phyloP scores from a whole-genome alignment of 805 yeast genomes.

The Candida argentea region DNA sequence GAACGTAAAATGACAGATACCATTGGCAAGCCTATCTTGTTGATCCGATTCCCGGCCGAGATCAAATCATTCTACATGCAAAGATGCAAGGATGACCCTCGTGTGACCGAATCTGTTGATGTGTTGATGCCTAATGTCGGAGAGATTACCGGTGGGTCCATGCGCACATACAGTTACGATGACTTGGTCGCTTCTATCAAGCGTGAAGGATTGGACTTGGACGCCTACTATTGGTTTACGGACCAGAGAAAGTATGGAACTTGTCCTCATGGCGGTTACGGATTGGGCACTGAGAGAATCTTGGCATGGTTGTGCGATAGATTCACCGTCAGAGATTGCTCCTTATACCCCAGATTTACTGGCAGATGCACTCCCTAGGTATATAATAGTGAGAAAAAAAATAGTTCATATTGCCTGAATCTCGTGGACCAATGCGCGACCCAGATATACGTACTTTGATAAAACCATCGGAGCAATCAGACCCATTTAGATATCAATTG shows the following conservation, averaged over 20 bases:
- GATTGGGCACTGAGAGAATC: slow-evolving; percentile 95
- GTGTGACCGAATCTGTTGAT: slow-evolving; percentile 97
- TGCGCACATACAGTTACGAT: slow-evolving; percentile 81
- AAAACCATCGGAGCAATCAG: too few relatives aligned
- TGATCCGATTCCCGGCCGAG: slow-evolving; percentile 92
- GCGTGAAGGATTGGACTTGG: slow-evolving; percentile 81
- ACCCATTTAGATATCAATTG: too few relatives aligned
- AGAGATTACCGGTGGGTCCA: slow-evolving; percentile 97
- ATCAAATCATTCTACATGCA: slow-evolving; percentile 98
- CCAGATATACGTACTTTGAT: too few relatives aligned
- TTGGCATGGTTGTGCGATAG: slow-evolving; percentile 97
- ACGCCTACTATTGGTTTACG: slow-evolving; percentile 88
- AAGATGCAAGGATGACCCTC: slow-evolving; percentile 77
- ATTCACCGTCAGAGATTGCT: slow-evolving; percentile 96
- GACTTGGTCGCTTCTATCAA: slow-evolving; percentile 85
- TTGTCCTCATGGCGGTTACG: slow-evolving; percentile 98
- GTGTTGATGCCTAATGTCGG: slow-evolving; percentile 99
- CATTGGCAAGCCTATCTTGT: slow-evolving; percentile 84
- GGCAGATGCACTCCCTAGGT: slow-evolving; percentile 91
- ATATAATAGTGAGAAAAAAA: too few relatives aligned
- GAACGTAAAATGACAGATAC: slow-evolving; percentile 98
- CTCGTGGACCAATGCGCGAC: too few relatives aligned
- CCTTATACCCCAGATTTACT: slow-evolving; percentile 93
- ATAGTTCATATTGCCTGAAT: too few relatives aligned
- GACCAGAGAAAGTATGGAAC: slow-evolving; percentile 97